These are phyloP conservation scores for Trichoderma sp. DNA, from an alignment of 2,329 filamentous ascomycete species.

Conservation along the genomic window DNA sequence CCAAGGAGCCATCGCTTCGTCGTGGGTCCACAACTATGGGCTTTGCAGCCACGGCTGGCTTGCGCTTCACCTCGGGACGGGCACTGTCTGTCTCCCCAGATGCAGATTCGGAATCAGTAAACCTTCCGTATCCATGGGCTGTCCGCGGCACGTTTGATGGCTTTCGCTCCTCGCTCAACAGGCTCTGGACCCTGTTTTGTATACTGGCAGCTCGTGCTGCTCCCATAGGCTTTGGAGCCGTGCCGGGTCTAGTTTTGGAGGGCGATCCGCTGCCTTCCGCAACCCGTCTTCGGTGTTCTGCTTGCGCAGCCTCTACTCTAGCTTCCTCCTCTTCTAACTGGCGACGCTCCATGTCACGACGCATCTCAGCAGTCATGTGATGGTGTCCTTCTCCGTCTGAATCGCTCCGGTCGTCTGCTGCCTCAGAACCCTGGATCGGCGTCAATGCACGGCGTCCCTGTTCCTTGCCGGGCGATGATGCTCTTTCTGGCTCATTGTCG, in stretches of 20 bases:
- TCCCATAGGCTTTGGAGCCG: conserved; percentile 50
- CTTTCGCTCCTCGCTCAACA: conserved; percentile 74
- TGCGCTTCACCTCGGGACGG: conserved; percentile 48
- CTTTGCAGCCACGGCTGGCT: conserved; percentile 43
- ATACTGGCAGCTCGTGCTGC: conserved; percentile 74
- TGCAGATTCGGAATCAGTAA: conserved; percentile 56
- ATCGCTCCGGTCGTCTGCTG: conserved; percentile 57
- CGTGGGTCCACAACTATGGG: conserved; percentile 28
- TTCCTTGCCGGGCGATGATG: conserved; percentile 50
- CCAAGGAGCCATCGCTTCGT: conserved; percentile 21
- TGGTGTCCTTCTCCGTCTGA: conserved; percentile 60
- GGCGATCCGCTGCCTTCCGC: conserved; percentile 44
- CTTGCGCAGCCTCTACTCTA: conserved; percentile 82
- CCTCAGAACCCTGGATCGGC: conserved; percentile 73
- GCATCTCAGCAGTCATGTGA: conserved; percentile 79
- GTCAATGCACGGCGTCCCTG: conserved; percentile 53
- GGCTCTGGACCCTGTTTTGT: conserved; percentile 82
- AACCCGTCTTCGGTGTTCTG: conserved; percentile 77
- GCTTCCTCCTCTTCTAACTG: conserved; percentile 83
- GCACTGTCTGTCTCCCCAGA: conserved; percentile 38
- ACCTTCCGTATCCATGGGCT: conserved; percentile 86
- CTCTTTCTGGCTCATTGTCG: conserved; percentile 31
- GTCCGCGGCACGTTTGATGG: conserved; percentile 59
- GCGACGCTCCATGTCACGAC: conserved; percentile 81
- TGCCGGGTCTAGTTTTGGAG: conserved; percentile 38